These are phyloP conservation scores for Polyporus tsugae DNA, from an alignment of 1,284 basidiomycete species.

Conservation along the genomic window DNA sequence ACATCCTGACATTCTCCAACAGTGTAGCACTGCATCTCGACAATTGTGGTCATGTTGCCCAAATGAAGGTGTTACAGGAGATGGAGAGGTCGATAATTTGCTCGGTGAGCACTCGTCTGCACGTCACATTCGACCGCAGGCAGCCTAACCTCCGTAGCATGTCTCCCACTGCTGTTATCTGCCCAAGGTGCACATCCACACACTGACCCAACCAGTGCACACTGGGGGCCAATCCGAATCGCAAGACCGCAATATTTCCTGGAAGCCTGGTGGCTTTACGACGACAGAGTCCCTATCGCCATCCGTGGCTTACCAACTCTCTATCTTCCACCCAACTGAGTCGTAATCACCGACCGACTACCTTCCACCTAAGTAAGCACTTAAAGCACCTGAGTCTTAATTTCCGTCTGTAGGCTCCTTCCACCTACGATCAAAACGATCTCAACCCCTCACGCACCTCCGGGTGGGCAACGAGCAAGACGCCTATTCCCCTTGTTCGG, in stretches of 20 bases:
- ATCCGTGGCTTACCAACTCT: not conserved
- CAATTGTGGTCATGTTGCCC: not conserved
- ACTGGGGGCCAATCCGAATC: no score
- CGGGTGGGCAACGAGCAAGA: not conserved
- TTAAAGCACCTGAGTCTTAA: not conserved
- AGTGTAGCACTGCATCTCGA: not conserved
- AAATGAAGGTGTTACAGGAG: not conserved
- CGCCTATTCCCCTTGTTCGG: not conserved
- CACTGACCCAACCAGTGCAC: no score
- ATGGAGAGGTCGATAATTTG: not conserved
- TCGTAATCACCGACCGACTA: not conserved
- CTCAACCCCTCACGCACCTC: not conserved
- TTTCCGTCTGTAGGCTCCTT: not conserved
- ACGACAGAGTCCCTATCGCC: no score
- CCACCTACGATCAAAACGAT: not conserved
- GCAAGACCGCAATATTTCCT: not conserved
- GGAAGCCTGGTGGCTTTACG: not conserved
- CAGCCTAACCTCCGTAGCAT: not conserved
- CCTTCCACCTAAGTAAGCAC: not conserved
- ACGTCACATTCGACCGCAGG: not conserved
- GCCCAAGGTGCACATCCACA: no score
- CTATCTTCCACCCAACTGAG: not conserved
- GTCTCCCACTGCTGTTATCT: not conserved
- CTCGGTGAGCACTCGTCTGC: not conserved
- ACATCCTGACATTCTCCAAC: not conserved